Evolutionary conservation across 228 moss, liverwort and hornwort species (phyloP).

Genomic region (Sphagnum fallax): DNA sequence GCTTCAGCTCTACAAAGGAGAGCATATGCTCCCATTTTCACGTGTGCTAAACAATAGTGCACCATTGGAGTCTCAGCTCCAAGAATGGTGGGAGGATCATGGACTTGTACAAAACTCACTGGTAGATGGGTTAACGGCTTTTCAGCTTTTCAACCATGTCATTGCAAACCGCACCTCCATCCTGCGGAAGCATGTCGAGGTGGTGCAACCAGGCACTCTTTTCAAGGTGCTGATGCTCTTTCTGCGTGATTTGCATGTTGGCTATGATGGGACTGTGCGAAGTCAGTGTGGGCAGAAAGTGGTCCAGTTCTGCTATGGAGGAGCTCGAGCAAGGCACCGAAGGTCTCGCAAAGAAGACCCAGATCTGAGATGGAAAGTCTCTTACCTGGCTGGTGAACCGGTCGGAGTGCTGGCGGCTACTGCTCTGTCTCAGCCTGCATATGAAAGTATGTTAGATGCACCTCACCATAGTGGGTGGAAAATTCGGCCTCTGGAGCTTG

Average conservation of each 20-base stretch:
- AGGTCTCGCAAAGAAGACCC: background rate
- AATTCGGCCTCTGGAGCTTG: conserved; percentile 69
- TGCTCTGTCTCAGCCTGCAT: conserved; percentile 85
- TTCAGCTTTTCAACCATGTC: conserved; percentile 62
- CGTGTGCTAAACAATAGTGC: conserved; percentile 11
- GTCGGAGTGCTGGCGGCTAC: conserved; percentile 94
- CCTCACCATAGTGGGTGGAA: conserved; percentile 62
- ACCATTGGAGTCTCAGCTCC: conserved; percentile 19
- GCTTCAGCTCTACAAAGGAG: conserved; percentile 75
- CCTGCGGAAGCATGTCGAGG: conserved; percentile 65
- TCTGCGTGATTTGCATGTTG: conserved; percentile 74
- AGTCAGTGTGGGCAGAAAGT: conserved; percentile 50
- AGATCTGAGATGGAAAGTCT: conserved; percentile 19
- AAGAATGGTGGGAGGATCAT: conserved; percentile 66
- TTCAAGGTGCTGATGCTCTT: conserved; percentile 90
- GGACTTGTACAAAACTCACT: conserved; percentile 69
- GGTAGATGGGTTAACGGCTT: conserved; percentile 65
- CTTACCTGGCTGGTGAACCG: conserved; percentile 72
- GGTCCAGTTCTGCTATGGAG: conserved; percentile 75
- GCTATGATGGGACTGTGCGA: conserved; percentile 85
- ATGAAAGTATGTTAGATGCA: conserved; percentile 85
- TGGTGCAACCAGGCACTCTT: conserved; percentile 74
- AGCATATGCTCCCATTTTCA: conserved; percentile 47
- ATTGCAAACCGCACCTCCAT: conserved; percentile 63
- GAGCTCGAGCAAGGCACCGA: conserved; percentile 18